phyloP scores from a whole-genome alignment of 208 protist genomes.

The Leishmania martiniquensis region DNA sequence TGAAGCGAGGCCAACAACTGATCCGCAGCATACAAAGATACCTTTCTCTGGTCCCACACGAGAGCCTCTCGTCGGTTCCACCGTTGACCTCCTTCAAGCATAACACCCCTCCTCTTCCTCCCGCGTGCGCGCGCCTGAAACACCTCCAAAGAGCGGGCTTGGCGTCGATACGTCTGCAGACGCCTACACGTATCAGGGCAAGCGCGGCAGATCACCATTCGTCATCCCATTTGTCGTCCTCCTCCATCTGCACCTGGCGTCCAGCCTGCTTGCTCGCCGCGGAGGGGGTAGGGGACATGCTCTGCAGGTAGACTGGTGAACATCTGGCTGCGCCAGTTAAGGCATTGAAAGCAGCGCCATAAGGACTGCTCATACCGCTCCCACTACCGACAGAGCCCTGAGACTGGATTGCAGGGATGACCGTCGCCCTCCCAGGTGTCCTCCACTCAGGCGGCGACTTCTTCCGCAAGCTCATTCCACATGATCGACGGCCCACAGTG shows the following conservation, averaged over 20 bases:
- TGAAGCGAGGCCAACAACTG: background rate
- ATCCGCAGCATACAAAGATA: no score
- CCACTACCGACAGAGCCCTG: background rate
- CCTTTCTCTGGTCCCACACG: no score
- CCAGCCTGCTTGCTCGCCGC: background rate
- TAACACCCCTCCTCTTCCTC: background rate
- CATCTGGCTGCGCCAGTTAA: no score
- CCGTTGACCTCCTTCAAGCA: no score
- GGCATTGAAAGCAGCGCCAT: background rate
- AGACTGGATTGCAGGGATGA: background rate
- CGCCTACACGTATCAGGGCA: background rate
- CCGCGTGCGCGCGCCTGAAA: background rate
- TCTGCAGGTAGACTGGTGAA: background rate
- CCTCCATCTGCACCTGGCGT: constrained; percentile 35
- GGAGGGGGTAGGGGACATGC: constrained; percentile 5
- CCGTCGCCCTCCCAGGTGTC: background rate
- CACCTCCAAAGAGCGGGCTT: no score
- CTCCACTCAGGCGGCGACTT: constrained; percentile 29
- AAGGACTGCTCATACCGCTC: background rate
- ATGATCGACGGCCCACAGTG: constrained; percentile 2
- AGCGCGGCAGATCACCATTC: constrained; percentile 35
- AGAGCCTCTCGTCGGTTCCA: no score
- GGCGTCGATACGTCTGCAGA: background rate
- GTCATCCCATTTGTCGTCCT: constrained; percentile 64
- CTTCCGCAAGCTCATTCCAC: constrained; percentile 35